These are phyloP conservation scores for Camellia lanceoleosa DNA, from an alignment of 148 eudicot species.

Conservation along the genomic window DNA sequence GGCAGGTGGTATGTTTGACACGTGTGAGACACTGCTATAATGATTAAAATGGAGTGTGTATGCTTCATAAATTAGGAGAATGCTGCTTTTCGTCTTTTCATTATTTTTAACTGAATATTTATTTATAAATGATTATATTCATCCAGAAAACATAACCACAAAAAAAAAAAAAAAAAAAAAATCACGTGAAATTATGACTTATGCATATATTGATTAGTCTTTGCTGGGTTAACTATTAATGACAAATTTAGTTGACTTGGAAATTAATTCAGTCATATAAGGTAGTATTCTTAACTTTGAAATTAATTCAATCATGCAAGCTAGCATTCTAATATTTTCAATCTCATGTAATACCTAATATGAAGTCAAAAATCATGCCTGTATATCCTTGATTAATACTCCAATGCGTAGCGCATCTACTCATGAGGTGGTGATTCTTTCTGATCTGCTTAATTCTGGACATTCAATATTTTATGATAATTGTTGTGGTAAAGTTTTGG, in stretches of 20 bases:
- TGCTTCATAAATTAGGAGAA: not conserved
- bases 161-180: too few relatives aligned
- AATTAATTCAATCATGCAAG: not conserved
- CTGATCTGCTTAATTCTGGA: not conserved
- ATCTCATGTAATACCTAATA: not conserved
- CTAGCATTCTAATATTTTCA: not conserved
- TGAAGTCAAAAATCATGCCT: not conserved
- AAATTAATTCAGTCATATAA: too few relatives aligned
- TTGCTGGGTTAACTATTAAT: not conserved
- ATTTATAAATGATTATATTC: not conserved
- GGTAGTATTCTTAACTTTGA: not conserved
- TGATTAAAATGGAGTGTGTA: too few relatives aligned
- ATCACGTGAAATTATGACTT: not conserved
- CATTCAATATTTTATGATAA: not conserved
- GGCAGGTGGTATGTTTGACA: too few relatives aligned
- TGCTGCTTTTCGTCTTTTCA: not conserved
- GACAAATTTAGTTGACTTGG: too few relatives aligned
- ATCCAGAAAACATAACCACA: too few relatives aligned
- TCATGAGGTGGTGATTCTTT: conserved; percentile 1
- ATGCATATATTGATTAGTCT: not conserved
- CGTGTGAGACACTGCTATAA: too few relatives aligned
- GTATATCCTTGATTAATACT: not conserved
- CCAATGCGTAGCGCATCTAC: not conserved
- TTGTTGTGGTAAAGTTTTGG: not conserved
- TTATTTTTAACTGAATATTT: not conserved